Percentiles rank a stretch among this genome's conserved stretches.
Conservation (phyloP, 2,329 filamentous ascomycete species). For the Neonectria coccinea region DNA sequence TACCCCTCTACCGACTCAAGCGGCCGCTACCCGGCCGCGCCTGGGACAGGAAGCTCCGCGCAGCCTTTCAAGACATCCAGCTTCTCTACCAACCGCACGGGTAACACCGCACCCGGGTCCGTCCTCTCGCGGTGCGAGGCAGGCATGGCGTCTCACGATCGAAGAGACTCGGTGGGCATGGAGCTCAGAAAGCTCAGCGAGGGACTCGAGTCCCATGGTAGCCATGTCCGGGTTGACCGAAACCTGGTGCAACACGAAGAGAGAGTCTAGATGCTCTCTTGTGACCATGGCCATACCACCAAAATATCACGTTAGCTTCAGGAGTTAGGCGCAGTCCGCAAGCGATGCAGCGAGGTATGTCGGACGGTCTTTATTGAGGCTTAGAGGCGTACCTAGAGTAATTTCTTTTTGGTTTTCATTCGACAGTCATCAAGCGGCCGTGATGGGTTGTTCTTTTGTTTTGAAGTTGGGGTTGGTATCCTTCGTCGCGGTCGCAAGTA, state of each 20-base stretch:
- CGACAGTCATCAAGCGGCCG: neutral
- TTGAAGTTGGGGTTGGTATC: neutral
- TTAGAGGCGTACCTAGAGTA: constrained; percentile 3
- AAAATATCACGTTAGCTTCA: constrained; percentile 19
- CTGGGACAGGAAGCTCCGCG: constrained; percentile 29
- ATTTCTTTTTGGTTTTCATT: constrained; percentile 10
- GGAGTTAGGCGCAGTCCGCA: constrained; percentile 17
- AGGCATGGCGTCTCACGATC: constrained; percentile 29
- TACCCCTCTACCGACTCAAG: constrained; percentile 35
- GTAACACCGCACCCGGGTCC: constrained; percentile 35
- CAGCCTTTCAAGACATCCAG: constrained; percentile 41
- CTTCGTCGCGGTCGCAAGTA: neutral
- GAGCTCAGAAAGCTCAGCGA: constrained; percentile 50
- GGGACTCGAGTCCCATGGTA: constrained; percentile 26
- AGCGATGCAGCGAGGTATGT: constrained; percentile 35
- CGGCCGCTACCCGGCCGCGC: constrained; percentile 29
- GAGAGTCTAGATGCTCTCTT: constrained; percentile 38
- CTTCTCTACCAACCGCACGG: constrained; percentile 33
- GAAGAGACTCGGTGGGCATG: constrained; percentile 45
- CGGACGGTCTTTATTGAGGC: constrained; percentile 24
- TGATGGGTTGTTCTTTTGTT: neutral
- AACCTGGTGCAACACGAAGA: constrained; percentile 50
- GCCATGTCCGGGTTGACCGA: constrained; percentile 47
- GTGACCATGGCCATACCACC: constrained; percentile 17
- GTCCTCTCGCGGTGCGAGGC: constrained; percentile 46